A percentile compares a stretch with the other conserved stretches of the same genome.
Conservation (phyloP, 148 eudicot genomes). For the Persicaria maculosa region DNA sequence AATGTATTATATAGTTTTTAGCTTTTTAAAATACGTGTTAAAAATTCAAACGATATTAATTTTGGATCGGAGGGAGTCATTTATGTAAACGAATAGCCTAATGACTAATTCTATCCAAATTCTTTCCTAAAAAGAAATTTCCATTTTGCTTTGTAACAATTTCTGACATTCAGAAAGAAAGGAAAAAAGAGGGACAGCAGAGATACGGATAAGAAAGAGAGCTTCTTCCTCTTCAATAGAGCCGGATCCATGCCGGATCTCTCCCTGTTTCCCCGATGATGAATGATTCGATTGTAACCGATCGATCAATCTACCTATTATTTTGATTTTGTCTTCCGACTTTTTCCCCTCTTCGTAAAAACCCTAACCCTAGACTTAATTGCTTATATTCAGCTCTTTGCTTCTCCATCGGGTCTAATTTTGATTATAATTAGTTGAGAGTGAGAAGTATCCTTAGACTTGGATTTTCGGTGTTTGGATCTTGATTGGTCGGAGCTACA, state of each 20-base stretch:
- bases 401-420: background rate
- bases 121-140: background rate
- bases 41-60: too few relatives aligned
- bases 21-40: too few relatives aligned
- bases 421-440: background rate
- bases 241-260: slow-evolving; percentile 8
- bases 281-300: background rate
- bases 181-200: background rate
- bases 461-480: background rate
- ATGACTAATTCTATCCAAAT: too few relatives aligned
- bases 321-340: background rate
- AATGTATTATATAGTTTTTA: too few relatives aligned
- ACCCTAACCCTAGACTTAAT: slow-evolving; percentile 14
- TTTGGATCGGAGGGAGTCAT: too few relatives aligned
- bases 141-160: background rate
- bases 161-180: background rate
- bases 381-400: background rate
- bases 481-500: slow-evolving; percentile 1
- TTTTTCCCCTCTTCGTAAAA: background rate
- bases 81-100: too few relatives aligned
- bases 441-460: background rate
- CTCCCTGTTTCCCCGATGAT: background rate
- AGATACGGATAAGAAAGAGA: slow-evolving; percentile 7
- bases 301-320: background rate
- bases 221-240: slow-evolving; percentile 11